Evolutionary conservation across 2,329 filamentous ascomycete genomes (phyloP).

Genomic region (Trichoderma asperellum): DNA sequence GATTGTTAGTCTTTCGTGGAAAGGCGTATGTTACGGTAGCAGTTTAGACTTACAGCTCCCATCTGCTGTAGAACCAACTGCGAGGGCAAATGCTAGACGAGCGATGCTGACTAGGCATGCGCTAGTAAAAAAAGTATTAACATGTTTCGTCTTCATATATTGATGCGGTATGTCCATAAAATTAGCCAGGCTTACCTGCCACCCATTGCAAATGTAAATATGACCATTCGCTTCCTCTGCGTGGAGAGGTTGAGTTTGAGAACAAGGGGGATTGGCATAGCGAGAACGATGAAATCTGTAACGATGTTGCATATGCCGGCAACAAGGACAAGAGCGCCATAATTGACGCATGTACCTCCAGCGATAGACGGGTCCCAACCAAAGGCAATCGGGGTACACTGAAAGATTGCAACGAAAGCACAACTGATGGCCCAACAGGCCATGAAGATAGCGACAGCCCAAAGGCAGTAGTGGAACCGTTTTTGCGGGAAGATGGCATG

Average conservation of each 20-base stretch:
- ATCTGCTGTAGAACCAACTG: conserved; percentile 7
- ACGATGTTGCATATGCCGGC: conserved; percentile 15
- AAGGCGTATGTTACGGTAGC: not conserved
- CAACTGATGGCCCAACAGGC: conserved; percentile 32
- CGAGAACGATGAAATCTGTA: conserved; percentile 14
- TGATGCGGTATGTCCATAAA: not conserved
- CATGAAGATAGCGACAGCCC: conserved; percentile 30
- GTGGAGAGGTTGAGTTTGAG: conserved; percentile 19
- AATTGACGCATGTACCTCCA: conserved; percentile 12
- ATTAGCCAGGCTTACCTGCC: not conserved
- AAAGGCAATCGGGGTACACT: conserved; percentile 32
- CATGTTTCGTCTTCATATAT: not conserved
- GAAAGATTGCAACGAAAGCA: conserved; percentile 33
- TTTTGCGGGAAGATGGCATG: conserved; percentile 10
- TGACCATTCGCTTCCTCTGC: conserved; percentile 16
- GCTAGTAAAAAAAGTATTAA: not conserved
- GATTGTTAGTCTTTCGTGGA: not conserved
- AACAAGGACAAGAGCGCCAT: conserved; percentile 8
- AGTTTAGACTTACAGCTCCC: conserved; percentile 14
- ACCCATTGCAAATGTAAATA: conserved; percentile 8
- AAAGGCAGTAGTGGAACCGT: conserved; percentile 15
- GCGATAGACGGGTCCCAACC: conserved; percentile 9
- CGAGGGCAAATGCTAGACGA: not conserved
- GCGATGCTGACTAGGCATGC: conserved; percentile 19
- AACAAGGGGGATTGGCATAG: conserved; percentile 17